Evolutionary conservation across 23 red algal species (phyloP).

Genomic region (Cyanidiococcus yangmingshanensis): DNA sequence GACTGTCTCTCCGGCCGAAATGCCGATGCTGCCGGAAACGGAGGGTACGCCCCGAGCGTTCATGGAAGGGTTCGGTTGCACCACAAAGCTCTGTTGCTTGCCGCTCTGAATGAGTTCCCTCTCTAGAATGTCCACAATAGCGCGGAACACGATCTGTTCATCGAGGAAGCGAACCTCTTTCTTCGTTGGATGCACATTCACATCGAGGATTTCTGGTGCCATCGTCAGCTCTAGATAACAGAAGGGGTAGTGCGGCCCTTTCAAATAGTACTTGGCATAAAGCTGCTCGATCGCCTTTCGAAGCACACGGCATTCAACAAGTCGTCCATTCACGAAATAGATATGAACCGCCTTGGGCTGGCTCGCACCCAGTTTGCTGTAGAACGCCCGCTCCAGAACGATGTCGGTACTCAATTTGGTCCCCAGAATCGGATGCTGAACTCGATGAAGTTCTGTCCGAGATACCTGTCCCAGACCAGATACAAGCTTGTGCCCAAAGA

Average conservation of each 20-base stretch:
- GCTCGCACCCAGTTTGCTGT: slow-evolving; percentile 32
- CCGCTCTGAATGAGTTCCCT: not conserved
- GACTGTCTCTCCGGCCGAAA: not conserved
- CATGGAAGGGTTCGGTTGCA: no score
- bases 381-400: slow-evolving; percentile 2
- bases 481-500: slow-evolving; percentile 45
- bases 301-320: slow-evolving; percentile 61
- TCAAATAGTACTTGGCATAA: slow-evolving; percentile 45
- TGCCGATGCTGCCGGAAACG: not conserved
- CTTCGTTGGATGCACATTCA: slow-evolving; percentile 91
- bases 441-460: not conserved
- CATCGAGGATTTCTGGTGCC: slow-evolving; percentile 54
- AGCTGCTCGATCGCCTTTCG: slow-evolving; percentile 48
- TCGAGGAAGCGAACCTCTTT: slow-evolving; percentile 79
- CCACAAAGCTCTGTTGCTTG: not conserved
- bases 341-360: slow-evolving; percentile 43
- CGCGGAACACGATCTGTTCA: slow-evolving; percentile 33
- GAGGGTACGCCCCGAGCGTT: not conserved
- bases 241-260: slow-evolving; percentile 50
- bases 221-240: slow-evolving; percentile 60
- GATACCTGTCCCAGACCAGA: slow-evolving; percentile 21
- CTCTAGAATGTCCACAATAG: slow-evolving; percentile 1
- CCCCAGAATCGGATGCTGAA: not conserved
- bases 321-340: slow-evolving; percentile 82
- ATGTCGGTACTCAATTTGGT: not conserved